phyloP scores from a whole-genome alignment of 129 eudicot species.

The Lonicera japonica region DNA sequence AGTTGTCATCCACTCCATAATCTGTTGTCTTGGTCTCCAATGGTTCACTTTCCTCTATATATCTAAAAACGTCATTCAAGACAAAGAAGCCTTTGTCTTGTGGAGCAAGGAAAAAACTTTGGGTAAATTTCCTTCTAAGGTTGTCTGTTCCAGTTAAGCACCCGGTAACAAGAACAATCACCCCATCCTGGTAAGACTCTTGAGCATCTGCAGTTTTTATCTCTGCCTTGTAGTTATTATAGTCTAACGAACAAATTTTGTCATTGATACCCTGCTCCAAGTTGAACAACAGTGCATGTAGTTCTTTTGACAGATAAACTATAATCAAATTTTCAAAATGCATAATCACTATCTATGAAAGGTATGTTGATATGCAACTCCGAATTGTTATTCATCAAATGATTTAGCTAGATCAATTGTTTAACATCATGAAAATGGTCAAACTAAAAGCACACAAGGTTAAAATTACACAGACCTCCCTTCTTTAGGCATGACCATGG shows the following conservation, averaged over 20 bases:
- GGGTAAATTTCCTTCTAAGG: conserved; percentile 36
- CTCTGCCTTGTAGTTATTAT: conserved; percentile 40
- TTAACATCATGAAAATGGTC: no score
- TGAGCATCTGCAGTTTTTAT: conserved; percentile 59
- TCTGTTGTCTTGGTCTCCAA: conserved; percentile 10
- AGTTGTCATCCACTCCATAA: conserved; percentile 12
- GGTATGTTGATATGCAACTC: neutral
- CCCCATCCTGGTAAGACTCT: conserved; percentile 37
- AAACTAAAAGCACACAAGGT: no score
- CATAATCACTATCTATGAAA: no score
- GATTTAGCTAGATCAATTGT: no score
- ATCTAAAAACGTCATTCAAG: conserved; percentile 47
- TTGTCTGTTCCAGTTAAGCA: conserved; percentile 49
- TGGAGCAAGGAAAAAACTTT: conserved; percentile 58
- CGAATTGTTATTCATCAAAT: no score
- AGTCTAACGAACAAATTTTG: conserved; percentile 30
- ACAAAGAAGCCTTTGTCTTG: conserved; percentile 59
- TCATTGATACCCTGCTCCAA: conserved; percentile 45
- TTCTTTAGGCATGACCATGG: no score
- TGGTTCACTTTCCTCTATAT: conserved; percentile 30
- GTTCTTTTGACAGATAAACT: neutral
- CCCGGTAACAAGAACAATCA: conserved; percentile 51
- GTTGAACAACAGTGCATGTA: neutral
- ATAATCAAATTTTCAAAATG: no score
- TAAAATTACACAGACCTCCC: no score